Conservation (phyloP, 129 eudicot genomes). For the Dittrichia graveolens region DNA sequence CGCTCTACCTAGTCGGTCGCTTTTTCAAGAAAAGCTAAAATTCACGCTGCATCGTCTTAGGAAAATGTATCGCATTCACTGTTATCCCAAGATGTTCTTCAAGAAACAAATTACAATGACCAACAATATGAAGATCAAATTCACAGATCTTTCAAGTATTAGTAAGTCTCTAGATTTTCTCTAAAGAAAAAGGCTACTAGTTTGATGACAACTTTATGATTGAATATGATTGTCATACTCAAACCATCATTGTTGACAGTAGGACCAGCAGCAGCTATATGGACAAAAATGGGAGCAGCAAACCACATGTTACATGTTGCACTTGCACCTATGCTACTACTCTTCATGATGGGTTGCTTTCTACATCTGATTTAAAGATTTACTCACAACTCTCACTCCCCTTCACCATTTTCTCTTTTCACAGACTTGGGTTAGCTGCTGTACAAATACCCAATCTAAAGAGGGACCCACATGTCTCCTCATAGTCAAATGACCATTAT, state of each 20-base stretch:
- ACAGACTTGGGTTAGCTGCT: background rate
- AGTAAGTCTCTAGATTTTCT: no score
- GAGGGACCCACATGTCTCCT: background rate
- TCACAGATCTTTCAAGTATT: no score
- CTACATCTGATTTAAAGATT: background rate
- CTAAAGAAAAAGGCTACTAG: no score
- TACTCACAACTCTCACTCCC: background rate
- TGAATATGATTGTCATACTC: background rate
- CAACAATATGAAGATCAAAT: no score
- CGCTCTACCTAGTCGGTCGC: no score
- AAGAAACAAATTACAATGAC: no score
- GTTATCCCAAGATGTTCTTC: no score
- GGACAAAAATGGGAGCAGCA: slow-evolving; percentile 32
- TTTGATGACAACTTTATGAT: slow-evolving; percentile 16
- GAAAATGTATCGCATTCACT: no score
- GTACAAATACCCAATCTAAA: background rate
- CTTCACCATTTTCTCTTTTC: slow-evolving; percentile 12
- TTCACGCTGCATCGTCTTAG: no score
- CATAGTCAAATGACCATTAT: background rate
- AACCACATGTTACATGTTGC: slow-evolving; percentile 32
- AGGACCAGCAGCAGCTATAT: slow-evolving; percentile 10
- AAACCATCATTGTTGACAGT: slow-evolving; percentile 1
- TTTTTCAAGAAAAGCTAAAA: no score
- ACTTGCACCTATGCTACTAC: slow-evolving; percentile 18
- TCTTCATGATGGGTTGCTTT: slow-evolving; percentile 27